phyloP scores from a whole-genome alignment of 768 basidiomycete genomes.

The Termitomyces sp. region DNA sequence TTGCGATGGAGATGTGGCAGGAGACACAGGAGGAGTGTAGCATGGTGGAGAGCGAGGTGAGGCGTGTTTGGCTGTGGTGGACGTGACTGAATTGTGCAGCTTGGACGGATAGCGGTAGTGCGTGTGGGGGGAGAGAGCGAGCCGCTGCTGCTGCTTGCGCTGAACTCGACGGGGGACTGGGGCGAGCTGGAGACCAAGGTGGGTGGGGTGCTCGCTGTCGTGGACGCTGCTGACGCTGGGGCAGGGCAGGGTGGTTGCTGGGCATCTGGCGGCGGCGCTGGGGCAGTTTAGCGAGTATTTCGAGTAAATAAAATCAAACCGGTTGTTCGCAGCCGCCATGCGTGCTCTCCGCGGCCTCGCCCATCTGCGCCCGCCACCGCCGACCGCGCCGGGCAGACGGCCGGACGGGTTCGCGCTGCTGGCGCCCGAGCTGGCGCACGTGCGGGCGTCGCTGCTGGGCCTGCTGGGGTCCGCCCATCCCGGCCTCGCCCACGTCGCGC shows the following conservation, averaged over 20 bases:
- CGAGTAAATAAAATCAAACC: too few relatives aligned
- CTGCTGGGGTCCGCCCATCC: constrained; percentile 90
- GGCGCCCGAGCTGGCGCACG: constrained; percentile 63
- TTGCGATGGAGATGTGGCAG: constrained; percentile 75
- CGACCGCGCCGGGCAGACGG: constrained; percentile 45
- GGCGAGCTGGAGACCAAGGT: constrained; percentile 64
- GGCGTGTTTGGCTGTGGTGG: not conserved
- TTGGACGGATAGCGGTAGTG: constrained; percentile 68
- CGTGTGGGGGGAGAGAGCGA: constrained; percentile 44
- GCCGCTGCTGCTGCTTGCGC: constrained; percentile 68
- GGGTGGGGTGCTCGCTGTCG: constrained; percentile 31
- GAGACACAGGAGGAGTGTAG: constrained; percentile 67
- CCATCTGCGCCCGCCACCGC: constrained; percentile 16
- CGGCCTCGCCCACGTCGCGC: constrained; percentile 83
- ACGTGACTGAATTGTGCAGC: constrained; percentile 32
- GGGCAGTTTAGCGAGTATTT: constrained; percentile 35
- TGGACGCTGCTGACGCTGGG: constrained; percentile 6
- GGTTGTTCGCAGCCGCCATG: not conserved
- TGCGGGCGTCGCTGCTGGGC: constrained; percentile 69
- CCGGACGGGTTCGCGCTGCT: constrained; percentile 45
- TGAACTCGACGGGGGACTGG: constrained; percentile 73
- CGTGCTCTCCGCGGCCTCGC: constrained; percentile 19
- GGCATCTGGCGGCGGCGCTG: constrained; percentile 43
- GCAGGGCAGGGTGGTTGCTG: constrained; percentile 41
- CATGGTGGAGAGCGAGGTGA: constrained; percentile 78